Conservation (phyloP, 1,284 basidiomycete genomes). For the Trichosporon ovoides region DNA sequence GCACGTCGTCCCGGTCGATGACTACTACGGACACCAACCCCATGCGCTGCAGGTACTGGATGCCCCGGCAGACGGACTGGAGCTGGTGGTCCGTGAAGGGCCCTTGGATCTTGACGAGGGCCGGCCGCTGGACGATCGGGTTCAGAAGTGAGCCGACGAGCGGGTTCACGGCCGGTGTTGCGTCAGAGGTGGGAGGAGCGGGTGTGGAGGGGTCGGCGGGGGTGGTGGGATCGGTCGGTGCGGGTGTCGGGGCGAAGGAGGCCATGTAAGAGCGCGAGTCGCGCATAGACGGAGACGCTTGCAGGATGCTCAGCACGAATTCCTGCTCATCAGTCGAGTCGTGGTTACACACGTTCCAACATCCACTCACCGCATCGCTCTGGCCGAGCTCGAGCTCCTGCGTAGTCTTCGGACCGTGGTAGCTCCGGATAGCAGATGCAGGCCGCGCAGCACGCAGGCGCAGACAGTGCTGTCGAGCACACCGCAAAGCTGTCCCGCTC, state of each 20-base stretch:
- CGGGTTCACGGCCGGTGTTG: slow-evolving; percentile 50
- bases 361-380: slow-evolving; percentile 5
- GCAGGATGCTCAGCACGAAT: slow-evolving; percentile 91
- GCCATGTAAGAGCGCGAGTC: slow-evolving; percentile 87
- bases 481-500: neutral
- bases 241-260: slow-evolving; percentile 62
- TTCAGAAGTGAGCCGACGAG: slow-evolving; percentile 77
- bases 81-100: slow-evolving; percentile 95
- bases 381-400: slow-evolving; percentile 5
- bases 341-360: no score
- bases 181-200: slow-evolving; percentile 21
- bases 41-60: slow-evolving; percentile 91
- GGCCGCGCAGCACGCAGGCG: neutral
- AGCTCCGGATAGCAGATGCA: neutral
- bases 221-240: no score
- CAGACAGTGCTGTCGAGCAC: neutral
- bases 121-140: slow-evolving; percentile 59
- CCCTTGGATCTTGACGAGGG: slow-evolving; percentile 94
- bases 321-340: slow-evolving; percentile 58
- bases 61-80: slow-evolving; percentile 84
- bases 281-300: slow-evolving; percentile 83
- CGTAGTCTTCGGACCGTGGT: neutral
- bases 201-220: slow-evolving; percentile 21
- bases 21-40: slow-evolving; percentile 93
- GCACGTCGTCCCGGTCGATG: slow-evolving; percentile 78